Evolutionary conservation across 495 filamentous ascomycete species (phyloP), one percentile per base, ranked within the genome.

Genomic region (Hypomontagnella submonticulosa): DNA sequence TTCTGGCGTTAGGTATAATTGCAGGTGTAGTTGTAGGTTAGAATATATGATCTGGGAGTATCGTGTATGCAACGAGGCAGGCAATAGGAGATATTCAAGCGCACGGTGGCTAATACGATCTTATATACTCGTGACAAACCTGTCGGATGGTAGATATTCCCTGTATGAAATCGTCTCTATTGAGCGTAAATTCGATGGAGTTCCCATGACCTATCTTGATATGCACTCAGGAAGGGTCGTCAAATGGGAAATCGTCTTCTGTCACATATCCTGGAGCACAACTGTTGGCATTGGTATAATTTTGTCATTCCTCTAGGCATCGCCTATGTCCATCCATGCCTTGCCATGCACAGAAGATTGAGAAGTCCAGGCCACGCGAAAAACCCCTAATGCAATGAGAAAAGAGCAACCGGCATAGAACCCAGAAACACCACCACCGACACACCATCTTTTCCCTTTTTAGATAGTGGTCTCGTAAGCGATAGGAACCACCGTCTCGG

Each of bases 401-500:
- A 69, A 68, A 71, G 52, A 62, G 64, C 61, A 71, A 71, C 71
- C 68, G 68, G 64, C 57, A 73, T 58, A 66, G 47, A 57, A 68
- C 67, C 69, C 67, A 67, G 59, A 63, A 74, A 73, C 60, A 63
- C 58, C 66, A 57, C 41, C 49, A 58, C 57, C 36, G 48, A 38
- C 60, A 38, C 30, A 58, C 71, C 43, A 56, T 63, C 58, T 55
- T 18, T 51, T 51, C 58, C 36, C 16, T 57, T 44, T 80, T 90
- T 94, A 99, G 77, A 98, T 98, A 69, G 92, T 94, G 71, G 95
- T 99, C 87, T 97, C 95, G 87, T 97, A 99, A 75, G 93, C 82
- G 69, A 97, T 86, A 43, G 95, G 92, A 42, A 88, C 86, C 67
- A 99, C 87, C 65, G 90, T 98, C 88, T 97, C 92, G 63, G 96